phyloP scores from a whole-genome alignment of 345 rosid species.

The Salix dunnii region DNA sequence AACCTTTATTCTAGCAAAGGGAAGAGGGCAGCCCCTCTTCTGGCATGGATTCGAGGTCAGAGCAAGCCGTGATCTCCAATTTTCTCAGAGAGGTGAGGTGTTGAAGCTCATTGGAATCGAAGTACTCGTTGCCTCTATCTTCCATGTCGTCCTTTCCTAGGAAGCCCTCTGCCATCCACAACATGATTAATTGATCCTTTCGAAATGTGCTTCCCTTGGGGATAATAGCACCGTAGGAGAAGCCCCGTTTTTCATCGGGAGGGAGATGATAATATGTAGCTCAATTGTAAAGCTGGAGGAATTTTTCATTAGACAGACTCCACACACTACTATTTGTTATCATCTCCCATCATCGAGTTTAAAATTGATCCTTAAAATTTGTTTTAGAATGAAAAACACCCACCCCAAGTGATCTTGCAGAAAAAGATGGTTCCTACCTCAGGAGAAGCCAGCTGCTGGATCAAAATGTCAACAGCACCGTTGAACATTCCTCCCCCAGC shows the following conservation, averaged over 20 bases:
- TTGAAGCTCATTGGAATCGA: background rate
- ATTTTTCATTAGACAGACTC: background rate
- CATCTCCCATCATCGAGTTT: conserved; percentile 13
- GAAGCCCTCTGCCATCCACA: conserved; percentile 16
- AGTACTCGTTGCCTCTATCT: background rate
- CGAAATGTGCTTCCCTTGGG: background rate
- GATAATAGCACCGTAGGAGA: conserved; percentile 5
- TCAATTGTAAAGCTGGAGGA: conserved; percentile 8
- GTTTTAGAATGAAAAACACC: background rate
- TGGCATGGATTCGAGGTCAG: too few relatives aligned
- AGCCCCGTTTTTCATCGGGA: background rate
- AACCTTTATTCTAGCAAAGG: too few relatives aligned
- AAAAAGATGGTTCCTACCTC: background rate
- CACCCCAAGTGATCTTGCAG: conserved; percentile 3
- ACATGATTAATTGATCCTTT: background rate
- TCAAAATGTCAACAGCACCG: too few relatives aligned
- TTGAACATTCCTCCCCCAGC: too few relatives aligned
- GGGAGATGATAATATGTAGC: conserved; percentile 11
- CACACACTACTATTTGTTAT: background rate
- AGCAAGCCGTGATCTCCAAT: too few relatives aligned
- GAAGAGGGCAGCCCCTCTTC: too few relatives aligned
- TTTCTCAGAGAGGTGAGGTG: too few relatives aligned
- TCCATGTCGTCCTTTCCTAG: too few relatives aligned
- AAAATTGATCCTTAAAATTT: background rate
- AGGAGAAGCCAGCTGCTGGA: too few relatives aligned